Evolutionary conservation across 2,329 filamentous ascomycete genomes (phyloP), one percentile per base, ranked within the genome.

Genomic region (Phoma sp.): DNA sequence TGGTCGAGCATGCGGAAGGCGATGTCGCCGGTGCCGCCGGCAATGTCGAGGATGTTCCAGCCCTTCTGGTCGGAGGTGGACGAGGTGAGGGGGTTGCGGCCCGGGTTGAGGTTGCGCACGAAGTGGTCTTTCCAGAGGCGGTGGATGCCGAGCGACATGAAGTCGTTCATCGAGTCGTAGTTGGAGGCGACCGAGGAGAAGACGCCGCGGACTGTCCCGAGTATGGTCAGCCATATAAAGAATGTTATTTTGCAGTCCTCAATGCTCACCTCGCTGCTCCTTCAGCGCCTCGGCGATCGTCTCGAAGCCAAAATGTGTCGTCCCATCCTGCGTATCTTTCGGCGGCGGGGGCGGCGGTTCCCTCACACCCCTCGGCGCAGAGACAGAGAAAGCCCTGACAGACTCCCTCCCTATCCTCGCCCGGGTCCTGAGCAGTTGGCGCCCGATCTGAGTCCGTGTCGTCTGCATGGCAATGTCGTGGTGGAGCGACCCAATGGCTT

Each of bases 121-220:
- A 98, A 99, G 78, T 96, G 88, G 77, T 98, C 93, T 80, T 90
- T 99, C 95, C 95, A 99, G 33, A 99, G 80, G 38, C 95, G 89
- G 76, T 99, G 95, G 78, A 96, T 93, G 50, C 95, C 95, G 42
- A 99, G 85, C 7, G 95, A 98, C 95, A 99, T 99, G 64, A 98
- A 84, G 75, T 99, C 95, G 79, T 99, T 99, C 95, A 99, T 99
- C 59, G 88, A 89, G 77, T 99, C 95, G 78, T 99, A 99, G 14
- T 89, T 91, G 59, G 90, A 87, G 64, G 95, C 95, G 36, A 99
- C 95, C 63, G 89, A 97, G 75, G 91, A 93, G 80, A 99, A 99
- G 54, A 99, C 95, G 37, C 85, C 86, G 56, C 89, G 89, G 36
- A 97, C 93, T 82, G 79, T 75, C 7, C 1, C 78, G 23, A 38